Evolutionary conservation across 202 grass and related monocot species (phyloP), one percentile per base, ranked within the genome.

Genomic region (Carex arenaria): DNA sequence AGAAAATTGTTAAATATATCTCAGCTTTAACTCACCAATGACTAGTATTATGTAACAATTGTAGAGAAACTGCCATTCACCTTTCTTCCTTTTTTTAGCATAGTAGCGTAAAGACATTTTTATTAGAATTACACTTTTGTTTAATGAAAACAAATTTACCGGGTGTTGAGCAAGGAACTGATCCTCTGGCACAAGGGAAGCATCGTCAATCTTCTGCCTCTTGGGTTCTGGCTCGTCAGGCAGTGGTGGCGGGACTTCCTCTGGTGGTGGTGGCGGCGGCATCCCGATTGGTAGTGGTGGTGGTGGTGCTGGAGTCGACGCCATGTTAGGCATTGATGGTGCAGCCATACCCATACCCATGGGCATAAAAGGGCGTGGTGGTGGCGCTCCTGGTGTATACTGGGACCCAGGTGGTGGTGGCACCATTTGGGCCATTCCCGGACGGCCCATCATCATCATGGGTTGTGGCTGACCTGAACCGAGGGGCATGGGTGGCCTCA

Each of bases 171-270:
- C 85, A 76, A 95, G 86, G 85, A 95, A 98, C 83, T 95, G 93
- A 82, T 98, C 93, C 18, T 80, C 89, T 66, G 96, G 89, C 66
- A 98, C 81, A 82, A 98, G 89, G 47, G 89, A 90, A 79, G 84
- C 80, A 74, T 98, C 96, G 81, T 95, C 96, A 78, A 89, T 81
- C 84, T 89, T 95, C 82, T 30, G 85, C 80, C 91, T 93, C 85
- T 98, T 98, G 53, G 93, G 96, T 87, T 98, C 96, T 31, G 96
- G 96, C 78, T 98, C 96, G 75, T 98, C 93, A 61, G 96, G 96
- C 69, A 86, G 89, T 51, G 96, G 96, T 43, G 93, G 96, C 14
- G 92, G 93, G 75, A 89, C 93, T 82, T 98, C 96, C 32, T 89
- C 80, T 20, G 89, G 90, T 84, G 95, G 95, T 26, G 89, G 91